A percentile compares a stretch with the other conserved stretches of the same genome.
Evolutionary conservation across 495 filamentous ascomycete species (phyloP).

Genomic region (Rostrohypoxylon terebratum): DNA sequence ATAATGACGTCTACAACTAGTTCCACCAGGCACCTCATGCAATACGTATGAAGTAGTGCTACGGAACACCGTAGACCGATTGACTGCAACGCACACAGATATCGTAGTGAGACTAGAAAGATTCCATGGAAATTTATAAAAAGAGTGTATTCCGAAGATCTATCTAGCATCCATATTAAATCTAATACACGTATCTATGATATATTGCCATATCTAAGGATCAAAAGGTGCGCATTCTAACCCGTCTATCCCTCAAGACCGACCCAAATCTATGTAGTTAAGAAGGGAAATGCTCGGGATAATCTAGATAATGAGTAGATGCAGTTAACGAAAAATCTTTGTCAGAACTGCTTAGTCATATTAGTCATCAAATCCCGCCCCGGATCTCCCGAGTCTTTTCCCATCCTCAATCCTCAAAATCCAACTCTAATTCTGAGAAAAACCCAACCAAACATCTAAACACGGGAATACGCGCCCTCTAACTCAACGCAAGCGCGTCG

Average conservation of each 20-base stretch:
- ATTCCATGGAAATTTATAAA: too few relatives aligned
- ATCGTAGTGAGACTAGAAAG: too few relatives aligned
- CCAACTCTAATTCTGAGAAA: not conserved
- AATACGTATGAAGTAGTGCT: too few relatives aligned
- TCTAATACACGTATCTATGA: not conserved
- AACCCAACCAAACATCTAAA: not conserved
- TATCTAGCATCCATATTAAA: too few relatives aligned
- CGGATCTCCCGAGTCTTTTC: not conserved
- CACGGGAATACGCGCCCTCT: conserved; percentile 2
- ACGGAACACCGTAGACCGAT: too few relatives aligned
- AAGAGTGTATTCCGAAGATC: too few relatives aligned
- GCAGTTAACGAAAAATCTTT: too few relatives aligned
- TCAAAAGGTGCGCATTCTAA: not conserved
- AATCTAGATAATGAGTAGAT: not conserved
- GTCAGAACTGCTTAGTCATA: not conserved
- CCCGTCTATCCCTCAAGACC: not conserved
- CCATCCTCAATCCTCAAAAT: not conserved
- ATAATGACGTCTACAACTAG: too few relatives aligned
- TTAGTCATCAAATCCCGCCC: not conserved
- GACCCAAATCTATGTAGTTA: not conserved
- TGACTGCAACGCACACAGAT: too few relatives aligned
- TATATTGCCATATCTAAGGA: not conserved
- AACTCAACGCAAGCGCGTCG: conserved; percentile 3
- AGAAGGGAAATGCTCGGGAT: not conserved
- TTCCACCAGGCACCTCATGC: too few relatives aligned